Evolutionary conservation across 2,329 filamentous ascomycete species (phyloP).

Genomic region (Tolypocladium guangdongense): DNA sequence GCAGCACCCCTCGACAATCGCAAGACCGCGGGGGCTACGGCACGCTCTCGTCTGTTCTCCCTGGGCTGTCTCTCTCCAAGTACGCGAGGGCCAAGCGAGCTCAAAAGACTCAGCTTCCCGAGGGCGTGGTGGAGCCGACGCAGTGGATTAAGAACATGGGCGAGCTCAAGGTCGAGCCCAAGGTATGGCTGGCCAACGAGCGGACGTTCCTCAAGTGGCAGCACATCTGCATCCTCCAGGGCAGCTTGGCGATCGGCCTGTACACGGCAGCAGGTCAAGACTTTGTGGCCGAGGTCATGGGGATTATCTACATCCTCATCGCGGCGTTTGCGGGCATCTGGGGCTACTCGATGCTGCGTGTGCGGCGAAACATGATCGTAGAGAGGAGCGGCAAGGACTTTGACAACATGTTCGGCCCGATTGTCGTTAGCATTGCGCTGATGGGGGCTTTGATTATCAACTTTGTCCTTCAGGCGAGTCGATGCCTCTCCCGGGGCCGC

Average conservation of each 20-base stretch:
- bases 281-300: slow-evolving; percentile 63
- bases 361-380: slow-evolving; percentile 66
- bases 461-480: slow-evolving; percentile 73
- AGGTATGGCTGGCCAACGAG: slow-evolving; percentile 98
- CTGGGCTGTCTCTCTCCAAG: slow-evolving; percentile 71
- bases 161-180: slow-evolving; percentile 85
- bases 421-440: slow-evolving; percentile 72
- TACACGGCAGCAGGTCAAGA: slow-evolving; percentile 83
- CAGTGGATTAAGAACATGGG: slow-evolving; percentile 93
- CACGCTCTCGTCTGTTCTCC: slow-evolving; percentile 62
- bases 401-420: slow-evolving; percentile 75
- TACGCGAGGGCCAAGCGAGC: slow-evolving; percentile 52
- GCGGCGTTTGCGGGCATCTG: slow-evolving; percentile 75
- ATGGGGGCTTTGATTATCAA: slow-evolving; percentile 73
- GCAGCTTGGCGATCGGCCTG: slow-evolving; percentile 69
- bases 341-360: slow-evolving; percentile 78
- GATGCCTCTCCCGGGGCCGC: neutral
- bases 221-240: slow-evolving; percentile 82
- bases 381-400: slow-evolving; percentile 86
- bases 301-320: slow-evolving; percentile 72
- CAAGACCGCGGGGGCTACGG: slow-evolving; percentile 31
- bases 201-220: slow-evolving; percentile 99
- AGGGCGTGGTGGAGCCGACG: slow-evolving; percentile 76
- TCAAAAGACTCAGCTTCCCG: slow-evolving; percentile 52
- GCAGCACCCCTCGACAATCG: slow-evolving; percentile 22